Evolutionary conservation across 331 rosid genomes (phyloP).

Genomic region (Malus hybrid): DNA sequence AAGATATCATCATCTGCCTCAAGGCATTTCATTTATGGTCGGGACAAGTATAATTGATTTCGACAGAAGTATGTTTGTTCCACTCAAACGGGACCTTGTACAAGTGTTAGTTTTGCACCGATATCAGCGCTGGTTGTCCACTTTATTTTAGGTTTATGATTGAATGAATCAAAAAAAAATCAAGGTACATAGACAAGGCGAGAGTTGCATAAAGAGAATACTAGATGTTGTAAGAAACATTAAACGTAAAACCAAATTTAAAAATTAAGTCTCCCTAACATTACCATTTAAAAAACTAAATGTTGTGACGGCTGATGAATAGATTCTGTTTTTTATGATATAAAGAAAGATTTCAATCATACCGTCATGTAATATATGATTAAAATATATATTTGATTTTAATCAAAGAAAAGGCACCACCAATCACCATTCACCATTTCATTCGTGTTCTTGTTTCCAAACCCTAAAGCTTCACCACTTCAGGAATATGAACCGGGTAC

Average conservation of each 20-base stretch:
- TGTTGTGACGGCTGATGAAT: too few species aligned
- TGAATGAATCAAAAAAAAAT: too few species aligned
- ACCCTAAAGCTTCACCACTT: conserved; percentile 71
- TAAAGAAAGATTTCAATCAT: too few species aligned
- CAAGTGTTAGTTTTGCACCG: background rate
- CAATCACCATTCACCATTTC: background rate
- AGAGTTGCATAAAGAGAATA: background rate
- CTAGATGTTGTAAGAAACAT: background rate
- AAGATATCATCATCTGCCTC: background rate
- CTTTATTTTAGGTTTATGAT: too few species aligned
- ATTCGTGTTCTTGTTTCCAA: too few species aligned
- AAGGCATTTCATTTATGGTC: background rate
- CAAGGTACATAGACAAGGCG: background rate
- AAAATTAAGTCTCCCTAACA: too few species aligned
- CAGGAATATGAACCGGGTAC: conserved; percentile 90
- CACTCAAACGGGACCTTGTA: background rate
- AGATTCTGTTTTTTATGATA: too few species aligned
- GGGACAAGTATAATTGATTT: background rate
- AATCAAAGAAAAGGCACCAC: background rate
- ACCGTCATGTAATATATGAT: too few species aligned
- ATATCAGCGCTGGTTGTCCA: background rate
- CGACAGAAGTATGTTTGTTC: background rate
- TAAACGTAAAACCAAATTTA: background rate
- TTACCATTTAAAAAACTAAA: too few species aligned
- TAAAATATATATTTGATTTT: background rate